Percentiles rank a stretch among this genome's conserved stretches.
These are phyloP conservation scores for Leersia perrieri DNA, from an alignment of 176 grass and related monocot genomes.

Conservation along the genomic window DNA sequence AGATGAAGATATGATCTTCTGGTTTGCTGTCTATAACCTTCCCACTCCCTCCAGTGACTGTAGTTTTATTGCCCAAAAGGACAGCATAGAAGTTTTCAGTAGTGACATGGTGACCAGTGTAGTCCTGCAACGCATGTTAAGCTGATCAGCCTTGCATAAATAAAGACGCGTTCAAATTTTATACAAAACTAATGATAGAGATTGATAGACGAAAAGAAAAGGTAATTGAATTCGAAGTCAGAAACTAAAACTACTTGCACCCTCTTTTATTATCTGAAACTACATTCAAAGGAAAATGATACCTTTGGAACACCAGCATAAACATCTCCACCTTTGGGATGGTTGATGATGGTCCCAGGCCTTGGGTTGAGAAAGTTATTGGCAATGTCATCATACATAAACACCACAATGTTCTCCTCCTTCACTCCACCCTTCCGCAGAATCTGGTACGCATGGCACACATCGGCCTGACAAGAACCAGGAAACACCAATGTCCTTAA, in stretches of 20 bases:
- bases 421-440: slow-evolving; percentile 61
- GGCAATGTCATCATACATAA: slow-evolving; percentile 90
- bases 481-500: neutral
- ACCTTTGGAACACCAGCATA: slow-evolving; percentile 95
- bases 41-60: slow-evolving; percentile 80
- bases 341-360: slow-evolving; percentile 76
- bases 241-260: neutral
- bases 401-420: slow-evolving; percentile 94
- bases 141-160: slow-evolving; percentile 8
- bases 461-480: slow-evolving; percentile 54
- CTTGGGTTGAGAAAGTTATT: slow-evolving; percentile 60
- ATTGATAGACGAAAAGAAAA: neutral
- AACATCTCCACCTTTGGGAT: slow-evolving; percentile 72
- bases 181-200: neutral
- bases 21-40: slow-evolving; percentile 91
- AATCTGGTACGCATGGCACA: slow-evolving; percentile 92
- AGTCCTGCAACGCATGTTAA: slow-evolving; percentile 58
- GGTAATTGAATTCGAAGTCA: neutral
- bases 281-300: neutral
- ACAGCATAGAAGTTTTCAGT: slow-evolving; percentile 73
- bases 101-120: slow-evolving; percentile 67
- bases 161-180: neutral
- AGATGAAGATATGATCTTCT: slow-evolving; percentile 90
- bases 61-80: slow-evolving; percentile 71
- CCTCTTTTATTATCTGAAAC: neutral